These are phyloP conservation scores for Hibiscus syriacus DNA, from an alignment of 345 rosid species.

Conservation along the genomic window DNA sequence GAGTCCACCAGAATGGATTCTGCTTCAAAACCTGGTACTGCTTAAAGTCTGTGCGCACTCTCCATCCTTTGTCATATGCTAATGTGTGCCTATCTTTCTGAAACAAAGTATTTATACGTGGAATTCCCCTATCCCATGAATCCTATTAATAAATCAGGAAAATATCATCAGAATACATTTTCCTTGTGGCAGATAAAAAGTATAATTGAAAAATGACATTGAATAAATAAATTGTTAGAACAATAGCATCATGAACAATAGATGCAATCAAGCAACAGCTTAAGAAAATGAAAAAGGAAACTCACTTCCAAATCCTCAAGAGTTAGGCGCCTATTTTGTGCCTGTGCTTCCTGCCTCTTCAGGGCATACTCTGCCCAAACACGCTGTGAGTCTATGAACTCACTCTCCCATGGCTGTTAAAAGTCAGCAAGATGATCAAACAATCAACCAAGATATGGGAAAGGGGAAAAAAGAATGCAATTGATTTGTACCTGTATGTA, in stretches of 20 bases:
- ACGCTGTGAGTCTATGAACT: slow-evolving; percentile 97
- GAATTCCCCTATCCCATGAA: slow-evolving; percentile 99
- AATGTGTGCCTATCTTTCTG: slow-evolving; percentile 95
- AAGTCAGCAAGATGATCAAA: slow-evolving; percentile 9
- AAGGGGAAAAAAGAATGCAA: background rate
- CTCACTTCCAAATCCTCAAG: slow-evolving; percentile 97
- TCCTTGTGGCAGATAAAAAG: background rate
- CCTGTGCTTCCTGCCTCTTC: slow-evolving; percentile 99
- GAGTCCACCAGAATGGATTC: slow-evolving; percentile 99
- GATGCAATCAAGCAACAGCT: background rate
- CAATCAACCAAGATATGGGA: background rate
- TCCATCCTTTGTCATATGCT: slow-evolving; percentile 99
- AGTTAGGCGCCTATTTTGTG: slow-evolving; percentile 95
- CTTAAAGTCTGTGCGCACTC: slow-evolving; percentile 99
- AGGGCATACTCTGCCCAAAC: slow-evolving; percentile 99
- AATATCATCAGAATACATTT: background rate
- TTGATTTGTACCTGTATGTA: slow-evolving; percentile 63
- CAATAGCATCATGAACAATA: background rate
- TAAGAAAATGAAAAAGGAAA: background rate
- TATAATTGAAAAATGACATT: background rate
- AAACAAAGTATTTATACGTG: slow-evolving; percentile 93
- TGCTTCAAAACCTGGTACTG: slow-evolving; percentile 98
- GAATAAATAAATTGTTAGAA: background rate
- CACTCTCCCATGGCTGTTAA: slow-evolving; percentile 98
- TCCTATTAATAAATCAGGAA: slow-evolving; percentile 40